Base-by-base conservation (phyloP, 2,329 filamentous ascomycete genomes). In the Cyclaneusma minus region DNA sequence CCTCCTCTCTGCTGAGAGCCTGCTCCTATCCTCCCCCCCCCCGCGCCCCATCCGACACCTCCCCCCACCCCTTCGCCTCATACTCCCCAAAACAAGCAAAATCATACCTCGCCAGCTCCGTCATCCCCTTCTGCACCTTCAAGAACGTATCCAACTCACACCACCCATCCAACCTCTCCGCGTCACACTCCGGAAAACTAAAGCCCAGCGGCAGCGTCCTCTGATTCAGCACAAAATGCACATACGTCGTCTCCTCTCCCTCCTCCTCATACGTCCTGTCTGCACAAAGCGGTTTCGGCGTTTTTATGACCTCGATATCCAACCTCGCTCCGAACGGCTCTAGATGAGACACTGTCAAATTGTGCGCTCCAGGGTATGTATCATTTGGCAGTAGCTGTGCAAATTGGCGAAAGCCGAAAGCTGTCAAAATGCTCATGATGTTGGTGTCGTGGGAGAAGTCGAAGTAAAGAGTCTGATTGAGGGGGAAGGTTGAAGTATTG, bases 391-490 rank as follows among this genome's bases (percentile, higher is more conserved):
- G 55, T 9, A 64, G 52, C 12, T 64, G 55, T 2, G 60, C 55
- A 42, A 85, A 83, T 42, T 84, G 78, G 3, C 54, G 68, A 24
- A 84, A 56, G 2, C 77, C 77, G 33, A 85, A 78, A 0, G 79
- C 78, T 0, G 75, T 70, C 4, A 84, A 54, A 35, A 83, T 65
- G 14, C 64, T 64, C 38, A 74, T 58, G 32, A 81, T 79, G 44
- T 78, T 80, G 16, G 73, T 76, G 49, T 85, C 79, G 47, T 85
- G 79, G 10, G 67, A 73, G 47, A 84, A 84, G 54, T 84, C 79
- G 25, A 84, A 65, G 47, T 83, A 82, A 10, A 85, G 56, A 13
- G 57, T 64, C 44, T 85, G 80, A 43, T 82, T 67, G 4, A 79
- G 51, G 0, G 79, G 79, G 45, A 85, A 85, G 0, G 77, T 84